Conservation (phyloP, 2,329 filamentous ascomycete species). For the Beauveria scarabaeidicola region DNA sequence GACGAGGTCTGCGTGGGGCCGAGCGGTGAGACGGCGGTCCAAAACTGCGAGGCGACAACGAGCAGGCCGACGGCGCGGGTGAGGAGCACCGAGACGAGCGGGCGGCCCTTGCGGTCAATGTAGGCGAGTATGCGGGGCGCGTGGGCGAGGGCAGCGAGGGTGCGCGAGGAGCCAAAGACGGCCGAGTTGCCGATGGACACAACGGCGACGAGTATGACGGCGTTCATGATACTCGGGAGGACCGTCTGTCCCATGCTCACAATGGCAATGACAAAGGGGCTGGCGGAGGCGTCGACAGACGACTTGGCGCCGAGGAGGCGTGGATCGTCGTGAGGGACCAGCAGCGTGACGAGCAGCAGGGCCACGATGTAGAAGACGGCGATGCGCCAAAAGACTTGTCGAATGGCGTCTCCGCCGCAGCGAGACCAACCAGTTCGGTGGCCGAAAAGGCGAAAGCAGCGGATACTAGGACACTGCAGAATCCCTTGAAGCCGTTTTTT, state of each 20-base stretch:
- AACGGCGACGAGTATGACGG: slow-evolving; percentile 42
- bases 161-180: slow-evolving; percentile 44
- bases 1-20: not conserved
- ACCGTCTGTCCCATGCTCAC: slow-evolving; percentile 36
- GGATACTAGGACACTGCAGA: slow-evolving; percentile 59
- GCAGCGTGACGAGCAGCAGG: slow-evolving; percentile 36
- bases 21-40: slow-evolving; percentile 42
- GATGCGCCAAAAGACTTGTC: slow-evolving; percentile 53
- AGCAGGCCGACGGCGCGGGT: slow-evolving; percentile 40
- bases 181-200: slow-evolving; percentile 43
- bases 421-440: slow-evolving; percentile 58
- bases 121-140: slow-evolving; percentile 42
- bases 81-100: slow-evolving; percentile 33
- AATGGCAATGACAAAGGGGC: slow-evolving; percentile 40
- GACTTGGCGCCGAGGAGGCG: slow-evolving; percentile 28
- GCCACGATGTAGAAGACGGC: slow-evolving; percentile 38
- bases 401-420: slow-evolving; percentile 65
- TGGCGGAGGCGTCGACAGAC: slow-evolving; percentile 27
- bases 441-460: slow-evolving; percentile 61
- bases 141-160: slow-evolving; percentile 42
- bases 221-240: slow-evolving; percentile 41
- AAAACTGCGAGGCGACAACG: slow-evolving; percentile 69
- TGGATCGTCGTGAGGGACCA: slow-evolving; percentile 30
- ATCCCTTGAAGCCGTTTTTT: slow-evolving; percentile 59
- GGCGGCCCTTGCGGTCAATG: slow-evolving; percentile 42